phyloP scores from a whole-genome alignment of 768 basidiomycete species.

The Nevesoporus exiguus region DNA sequence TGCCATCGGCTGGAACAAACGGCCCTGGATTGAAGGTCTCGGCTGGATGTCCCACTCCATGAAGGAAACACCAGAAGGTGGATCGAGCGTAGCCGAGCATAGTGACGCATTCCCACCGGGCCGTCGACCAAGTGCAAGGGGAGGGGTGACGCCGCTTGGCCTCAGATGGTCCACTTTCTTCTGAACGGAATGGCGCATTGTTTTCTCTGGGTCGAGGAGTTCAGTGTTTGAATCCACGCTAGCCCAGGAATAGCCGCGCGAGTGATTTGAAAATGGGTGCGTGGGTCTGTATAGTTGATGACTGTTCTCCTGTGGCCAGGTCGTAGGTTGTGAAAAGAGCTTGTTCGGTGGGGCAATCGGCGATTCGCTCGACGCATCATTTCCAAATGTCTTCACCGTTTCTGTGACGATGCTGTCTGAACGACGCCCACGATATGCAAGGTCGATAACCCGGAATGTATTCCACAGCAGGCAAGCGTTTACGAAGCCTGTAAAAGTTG shows the following conservation, averaged over 20 bases:
- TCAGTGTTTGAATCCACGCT: constrained; percentile 19
- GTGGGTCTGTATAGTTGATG: background rate
- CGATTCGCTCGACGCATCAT: constrained; percentile 22
- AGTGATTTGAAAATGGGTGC: constrained; percentile 6
- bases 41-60: background rate
- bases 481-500: constrained; percentile 47
- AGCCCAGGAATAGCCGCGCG: constrained; percentile 10
- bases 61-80: constrained; percentile 1
- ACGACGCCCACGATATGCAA: constrained; percentile 40
- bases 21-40: background rate
- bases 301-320: constrained; percentile 1
- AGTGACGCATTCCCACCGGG: constrained; percentile 2
- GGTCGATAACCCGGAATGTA: constrained; percentile 59
- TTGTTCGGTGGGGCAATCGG: constrained; percentile 7
- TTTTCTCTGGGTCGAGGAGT: constrained; percentile 12
- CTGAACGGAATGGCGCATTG: constrained; percentile 1
- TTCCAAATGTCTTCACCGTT: constrained; percentile 22
- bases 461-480: constrained; percentile 68
- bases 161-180: background rate
- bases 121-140: too few relatives aligned
- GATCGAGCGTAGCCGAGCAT: background rate
- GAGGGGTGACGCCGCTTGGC: too few relatives aligned
- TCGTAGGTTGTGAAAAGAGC: background rate
- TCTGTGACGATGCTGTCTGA: constrained; percentile 4
- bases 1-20: background rate